Percentiles rank a stretch among this genome's conserved stretches.
phyloP scores from a whole-genome alignment of 306 rosid genomes.

The Vicia villosa region DNA sequence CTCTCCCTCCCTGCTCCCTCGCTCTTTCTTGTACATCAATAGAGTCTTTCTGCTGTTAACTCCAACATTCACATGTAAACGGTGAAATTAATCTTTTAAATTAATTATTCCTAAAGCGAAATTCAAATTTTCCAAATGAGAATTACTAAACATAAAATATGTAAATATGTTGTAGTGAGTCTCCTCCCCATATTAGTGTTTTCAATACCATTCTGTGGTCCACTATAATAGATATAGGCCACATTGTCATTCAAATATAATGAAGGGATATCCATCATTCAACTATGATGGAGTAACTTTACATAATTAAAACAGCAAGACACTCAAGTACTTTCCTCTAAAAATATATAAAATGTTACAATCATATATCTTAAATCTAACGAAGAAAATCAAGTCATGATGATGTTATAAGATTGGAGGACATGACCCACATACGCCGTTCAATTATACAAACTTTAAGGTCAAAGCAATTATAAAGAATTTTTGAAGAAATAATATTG shows the following conservation, averaged over 20 bases:
- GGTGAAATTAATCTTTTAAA: no score
- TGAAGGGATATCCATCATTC: slow-evolving; percentile 53
- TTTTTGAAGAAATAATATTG: slow-evolving; percentile 29
- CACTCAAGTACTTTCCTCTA: slow-evolving; percentile 46
- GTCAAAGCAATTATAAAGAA: slow-evolving; percentile 62
- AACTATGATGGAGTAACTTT: slow-evolving; percentile 60
- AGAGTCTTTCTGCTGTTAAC: no score
- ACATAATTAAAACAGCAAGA: slow-evolving; percentile 45
- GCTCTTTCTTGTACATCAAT: no score
- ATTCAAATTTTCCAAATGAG: no score
- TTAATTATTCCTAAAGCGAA: no score
- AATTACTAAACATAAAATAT: no score
- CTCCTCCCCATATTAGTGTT: no score
- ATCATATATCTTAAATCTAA: slow-evolving; percentile 39
- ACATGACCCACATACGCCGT: slow-evolving; percentile 73
- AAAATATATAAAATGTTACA: slow-evolving; percentile 41
- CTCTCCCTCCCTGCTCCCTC: no score
- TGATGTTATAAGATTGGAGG: slow-evolving; percentile 56
- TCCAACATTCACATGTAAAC: no score
- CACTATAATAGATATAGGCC: slow-evolving; percentile 46
- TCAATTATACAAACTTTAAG: slow-evolving; percentile 64
- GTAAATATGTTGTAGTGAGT: no score
- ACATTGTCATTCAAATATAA: slow-evolving; percentile 35
- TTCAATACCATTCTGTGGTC: no score
- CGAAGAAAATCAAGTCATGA: slow-evolving; percentile 52